Percentiles rank a stretch among this genome's conserved stretches.
These are phyloP conservation scores for Metschnikowia chrysomelidarum DNA, from an alignment of 805 yeast genomes.

Conservation along the genomic window DNA sequence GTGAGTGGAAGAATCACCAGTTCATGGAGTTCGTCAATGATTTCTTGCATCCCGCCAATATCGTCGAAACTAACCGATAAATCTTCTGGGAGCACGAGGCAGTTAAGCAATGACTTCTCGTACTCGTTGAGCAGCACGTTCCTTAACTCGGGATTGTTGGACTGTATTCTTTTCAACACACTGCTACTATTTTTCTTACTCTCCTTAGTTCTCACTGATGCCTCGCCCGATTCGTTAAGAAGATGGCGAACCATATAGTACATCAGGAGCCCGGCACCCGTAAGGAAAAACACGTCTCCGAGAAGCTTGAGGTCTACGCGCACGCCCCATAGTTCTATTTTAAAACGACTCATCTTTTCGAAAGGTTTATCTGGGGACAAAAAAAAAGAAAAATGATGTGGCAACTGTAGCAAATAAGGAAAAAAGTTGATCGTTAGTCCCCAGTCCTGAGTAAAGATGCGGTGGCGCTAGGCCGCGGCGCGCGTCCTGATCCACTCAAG, in stretches of 20 bases:
- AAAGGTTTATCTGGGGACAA: no score
- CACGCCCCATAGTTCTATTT: conserved; percentile 37
- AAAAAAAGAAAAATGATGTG: no score
- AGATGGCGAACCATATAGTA: conserved; percentile 56
- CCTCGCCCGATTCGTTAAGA: conserved; percentile 34
- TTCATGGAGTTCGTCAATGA: conserved; percentile 83
- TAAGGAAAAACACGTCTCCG: conserved; percentile 40
- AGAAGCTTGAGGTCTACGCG: conserved; percentile 39
- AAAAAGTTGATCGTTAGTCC: no score
- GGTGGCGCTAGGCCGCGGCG: no score
- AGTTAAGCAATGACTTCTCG: conserved; percentile 73
- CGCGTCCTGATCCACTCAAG: no score
- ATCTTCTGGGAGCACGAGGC: conserved; percentile 82
- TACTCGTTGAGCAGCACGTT: conserved; percentile 61
- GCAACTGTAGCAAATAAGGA: no score
- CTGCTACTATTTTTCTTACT: conserved; percentile 59
- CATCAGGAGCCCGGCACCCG: conserved; percentile 66
- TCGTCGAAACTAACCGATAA: conserved; percentile 74
- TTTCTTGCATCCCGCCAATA: conserved; percentile 83
- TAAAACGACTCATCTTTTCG: conserved; percentile 32
- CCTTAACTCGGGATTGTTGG: conserved; percentile 56
- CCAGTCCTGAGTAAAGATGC: no score
- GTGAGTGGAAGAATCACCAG: conserved; percentile 81
- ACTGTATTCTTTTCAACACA: conserved; percentile 33
- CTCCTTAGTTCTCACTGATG: conserved; percentile 48